These are phyloP conservation scores for Quambalaria eucalypti DNA, from an alignment of 1,284 basidiomycete genomes.

Conservation along the genomic window DNA sequence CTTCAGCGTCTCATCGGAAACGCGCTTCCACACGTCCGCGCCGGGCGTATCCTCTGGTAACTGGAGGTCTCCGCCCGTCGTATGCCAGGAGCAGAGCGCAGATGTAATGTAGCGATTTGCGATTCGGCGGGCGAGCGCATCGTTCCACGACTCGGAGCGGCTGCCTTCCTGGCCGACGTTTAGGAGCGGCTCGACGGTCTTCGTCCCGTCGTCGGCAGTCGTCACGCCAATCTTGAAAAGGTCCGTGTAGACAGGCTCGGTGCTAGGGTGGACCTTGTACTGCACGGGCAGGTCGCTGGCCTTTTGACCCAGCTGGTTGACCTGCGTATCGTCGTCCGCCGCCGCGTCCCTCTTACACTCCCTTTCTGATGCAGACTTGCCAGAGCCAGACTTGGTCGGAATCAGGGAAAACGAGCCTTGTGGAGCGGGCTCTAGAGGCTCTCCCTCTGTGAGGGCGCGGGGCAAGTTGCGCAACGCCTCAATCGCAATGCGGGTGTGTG, in stretches of 20 bases:
- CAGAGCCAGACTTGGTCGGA: too few relatives aligned
- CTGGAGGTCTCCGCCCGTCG: conserved; percentile 61
- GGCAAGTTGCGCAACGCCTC: conserved; percentile 67
- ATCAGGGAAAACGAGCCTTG: conserved; percentile 61
- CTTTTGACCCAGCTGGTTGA: conserved; percentile 61
- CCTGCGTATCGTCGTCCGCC: conserved; percentile 6
- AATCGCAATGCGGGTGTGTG: conserved; percentile 58
- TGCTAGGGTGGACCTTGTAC: too few relatives aligned
- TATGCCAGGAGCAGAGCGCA: conserved; percentile 74
- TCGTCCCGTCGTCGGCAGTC: conserved; percentile 43
- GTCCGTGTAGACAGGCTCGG: conserved; percentile 51
- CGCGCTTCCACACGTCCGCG: too few relatives aligned
- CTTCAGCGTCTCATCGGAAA: too few relatives aligned
- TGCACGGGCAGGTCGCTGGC: conserved; percentile 64
- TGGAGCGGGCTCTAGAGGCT: conserved; percentile 52
- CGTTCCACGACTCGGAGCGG: conserved; percentile 60
- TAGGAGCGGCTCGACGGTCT: conserved; percentile 52
- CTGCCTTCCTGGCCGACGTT: conserved; percentile 61
- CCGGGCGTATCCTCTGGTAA: neutral
- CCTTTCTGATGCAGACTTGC: conserved; percentile 39
- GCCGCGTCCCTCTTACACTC: too few relatives aligned
- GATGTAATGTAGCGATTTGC: conserved; percentile 74
- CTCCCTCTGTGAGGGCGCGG: conserved; percentile 56
- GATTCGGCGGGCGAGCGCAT: conserved; percentile 60
- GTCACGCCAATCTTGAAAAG: conserved; percentile 55